Evolutionary conservation across 2,329 filamentous ascomycete species (phyloP), one percentile per base, ranked within the genome.

Genomic region (Didymella segeticola): DNA sequence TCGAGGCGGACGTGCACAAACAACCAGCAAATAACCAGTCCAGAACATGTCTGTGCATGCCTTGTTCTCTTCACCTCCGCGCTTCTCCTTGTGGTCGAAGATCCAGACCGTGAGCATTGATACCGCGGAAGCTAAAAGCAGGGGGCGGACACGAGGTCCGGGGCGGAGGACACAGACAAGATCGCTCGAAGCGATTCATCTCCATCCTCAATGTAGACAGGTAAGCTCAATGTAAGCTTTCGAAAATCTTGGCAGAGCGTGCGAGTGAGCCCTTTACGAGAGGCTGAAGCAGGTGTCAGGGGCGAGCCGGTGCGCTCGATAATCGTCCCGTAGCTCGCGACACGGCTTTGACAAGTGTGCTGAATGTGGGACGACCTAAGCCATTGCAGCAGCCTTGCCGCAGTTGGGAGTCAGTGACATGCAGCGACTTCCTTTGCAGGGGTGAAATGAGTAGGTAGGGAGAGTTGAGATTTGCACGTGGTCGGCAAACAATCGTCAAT

Each of bases 71-170:
- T n/a, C 9, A 8, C 17, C 10, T 4, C 14, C n/a, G 14, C 19
- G 37, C 49, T 25, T 53, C 36, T 14, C 30, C 22, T 9, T 37
- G 25, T 36, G 8, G 30, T 30, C 43, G 12, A 23, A 19, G 23
- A 41, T 53, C 49, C 20, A 53, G 42, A 25, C 36, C 37, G 29
- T 43, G 25, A 30, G 47, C 30, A 17, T 22, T 36, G 47, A 43
- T 14, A 23, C 31, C 12, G 30, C 30, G 49, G 49, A 47, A 33
- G 19, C 49, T 53, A 53, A 42, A 42, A 27, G 36, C 45, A 41
- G 36, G 45, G 30, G 45, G 36, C n/a, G 36, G 27, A 23, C 20
- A 33, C 15, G 1, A 11, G 25, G 34, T 36, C 42, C 37, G 43
- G 30, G 23, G 46, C 22, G 46, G n/a, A 41, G 29, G 22, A 23